Conservation (phyloP, 1,139 yeast species). For the Kurtzmaniella natalensis region DNA sequence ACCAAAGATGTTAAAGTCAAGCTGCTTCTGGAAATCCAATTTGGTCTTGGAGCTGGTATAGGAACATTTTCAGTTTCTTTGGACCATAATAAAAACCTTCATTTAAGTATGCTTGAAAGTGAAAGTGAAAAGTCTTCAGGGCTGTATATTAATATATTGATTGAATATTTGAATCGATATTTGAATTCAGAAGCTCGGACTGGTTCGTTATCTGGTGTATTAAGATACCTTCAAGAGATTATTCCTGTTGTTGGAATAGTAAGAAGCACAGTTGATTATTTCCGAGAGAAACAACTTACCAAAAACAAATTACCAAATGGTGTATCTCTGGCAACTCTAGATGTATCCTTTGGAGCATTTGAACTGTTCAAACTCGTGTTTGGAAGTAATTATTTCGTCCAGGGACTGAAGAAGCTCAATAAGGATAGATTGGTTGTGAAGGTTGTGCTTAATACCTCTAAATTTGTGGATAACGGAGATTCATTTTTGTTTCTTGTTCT, state of each 20-base stretch:
- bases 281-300: constrained; percentile 10
- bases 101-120: constrained; percentile 9
- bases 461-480: constrained; percentile 22
- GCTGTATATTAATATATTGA: constrained; percentile 20
- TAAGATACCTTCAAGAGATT: constrained; percentile 4
- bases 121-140: constrained; percentile 8
- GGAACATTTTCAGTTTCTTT: constrained; percentile 21
- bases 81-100: constrained; percentile 7
- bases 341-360: constrained; percentile 28
- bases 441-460: constrained; percentile 29
- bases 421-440: constrained; percentile 33
- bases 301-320: constrained; percentile 32
- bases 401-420: constrained; percentile 28
- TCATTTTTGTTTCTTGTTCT: constrained; percentile 25
- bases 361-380: constrained; percentile 32
- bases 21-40: constrained; percentile 25
- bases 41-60: constrained; percentile 26
- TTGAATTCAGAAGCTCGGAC: not conserved
- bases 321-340: constrained; percentile 28
- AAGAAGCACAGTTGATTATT: not conserved
- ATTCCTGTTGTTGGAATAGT: constrained; percentile 3
- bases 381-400: constrained; percentile 24
- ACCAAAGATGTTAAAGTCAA: constrained; percentile 23
- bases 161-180: constrained; percentile 6
- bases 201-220: constrained; percentile 4